Percentiles rank a stretch among this genome's conserved stretches.
Conservation (phyloP, 805 yeast species). For the Henningerozyma blattae region DNA sequence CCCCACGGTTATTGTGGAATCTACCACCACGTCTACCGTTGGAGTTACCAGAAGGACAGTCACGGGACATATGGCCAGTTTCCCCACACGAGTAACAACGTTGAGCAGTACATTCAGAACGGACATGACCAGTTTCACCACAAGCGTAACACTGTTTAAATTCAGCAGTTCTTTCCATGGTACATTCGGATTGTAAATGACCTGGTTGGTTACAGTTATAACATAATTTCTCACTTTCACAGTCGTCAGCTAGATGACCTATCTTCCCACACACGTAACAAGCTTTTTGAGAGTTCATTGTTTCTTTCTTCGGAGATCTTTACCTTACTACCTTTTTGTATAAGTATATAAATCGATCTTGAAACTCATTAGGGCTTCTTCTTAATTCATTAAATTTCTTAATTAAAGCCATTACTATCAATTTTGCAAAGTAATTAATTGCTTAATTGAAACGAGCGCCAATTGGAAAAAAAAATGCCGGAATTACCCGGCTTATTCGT, state of each 20-base stretch:
- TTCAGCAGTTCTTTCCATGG: constrained; percentile 74
- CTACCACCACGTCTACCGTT: constrained; percentile 30
- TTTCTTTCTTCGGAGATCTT: background rate
- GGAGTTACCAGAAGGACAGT: constrained; percentile 47
- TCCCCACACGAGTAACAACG: constrained; percentile 74
- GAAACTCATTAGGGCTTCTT: background rate
- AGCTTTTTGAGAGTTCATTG: constrained; percentile 48
- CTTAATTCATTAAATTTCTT: background rate
- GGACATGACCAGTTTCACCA: constrained; percentile 83
- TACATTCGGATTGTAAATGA: constrained; percentile 81
- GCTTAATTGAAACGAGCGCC: too few species aligned
- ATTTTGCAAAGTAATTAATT: too few species aligned
- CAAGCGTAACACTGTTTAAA: constrained; percentile 89
- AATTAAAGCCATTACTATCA: too few species aligned
- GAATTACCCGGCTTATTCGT: too few species aligned
- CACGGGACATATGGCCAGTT: constrained; percentile 74
- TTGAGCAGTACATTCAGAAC: constrained; percentile 63
- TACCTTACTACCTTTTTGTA: background rate
- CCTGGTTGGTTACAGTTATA: constrained; percentile 89
- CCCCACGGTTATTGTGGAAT: constrained; percentile 6
- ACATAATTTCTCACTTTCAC: constrained; percentile 80
- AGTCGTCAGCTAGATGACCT: constrained; percentile 83
- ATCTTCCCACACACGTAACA: constrained; percentile 88
- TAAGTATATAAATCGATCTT: background rate
- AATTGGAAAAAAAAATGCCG: too few species aligned